Conservation (phyloP, 2,329 filamentous ascomycete species). For the Xylariomycetidae sp. region DNA sequence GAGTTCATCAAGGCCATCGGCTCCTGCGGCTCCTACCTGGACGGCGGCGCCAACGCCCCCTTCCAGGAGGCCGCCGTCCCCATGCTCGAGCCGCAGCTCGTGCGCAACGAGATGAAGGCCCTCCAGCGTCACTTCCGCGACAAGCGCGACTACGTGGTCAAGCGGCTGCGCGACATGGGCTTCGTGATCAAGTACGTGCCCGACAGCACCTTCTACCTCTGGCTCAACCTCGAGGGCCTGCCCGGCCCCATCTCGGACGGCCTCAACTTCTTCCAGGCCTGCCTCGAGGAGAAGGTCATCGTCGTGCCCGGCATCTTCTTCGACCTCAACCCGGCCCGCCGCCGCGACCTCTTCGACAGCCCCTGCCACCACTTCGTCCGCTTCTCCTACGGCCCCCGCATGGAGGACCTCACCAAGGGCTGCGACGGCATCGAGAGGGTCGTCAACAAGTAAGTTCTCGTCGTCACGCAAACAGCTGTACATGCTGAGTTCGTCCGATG, state of each 20-base stretch:
- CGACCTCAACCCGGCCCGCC: constrained; percentile 83
- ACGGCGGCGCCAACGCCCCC: constrained; percentile 88
- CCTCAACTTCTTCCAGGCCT: constrained; percentile 94
- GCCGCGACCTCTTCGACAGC: constrained; percentile 86
- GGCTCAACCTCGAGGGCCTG: constrained; percentile 59
- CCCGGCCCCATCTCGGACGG: constrained; percentile 84
- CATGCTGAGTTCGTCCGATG: no score
- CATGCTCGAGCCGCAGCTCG: constrained; percentile 84
- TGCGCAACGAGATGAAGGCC: constrained; percentile 80
- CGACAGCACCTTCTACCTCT: constrained; percentile 92
- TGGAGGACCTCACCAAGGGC: constrained; percentile 72
- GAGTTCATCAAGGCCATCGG: constrained; percentile 93
- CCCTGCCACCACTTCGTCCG: constrained; percentile 87
- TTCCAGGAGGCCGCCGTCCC: constrained; percentile 91
- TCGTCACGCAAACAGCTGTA: no score
- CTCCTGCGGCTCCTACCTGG: constrained; percentile 87
- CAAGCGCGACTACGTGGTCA: constrained; percentile 88
- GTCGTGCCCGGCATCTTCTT: constrained; percentile 98
- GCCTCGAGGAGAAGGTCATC: constrained; percentile 89
- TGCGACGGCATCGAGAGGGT: constrained; percentile 81
- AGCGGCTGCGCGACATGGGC: constrained; percentile 74
- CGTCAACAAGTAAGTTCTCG: constrained; percentile 63
- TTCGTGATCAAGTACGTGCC: constrained; percentile 81
- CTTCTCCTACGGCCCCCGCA: constrained; percentile 75
- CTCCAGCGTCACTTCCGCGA: constrained; percentile 83